Base-by-base conservation (phyloP, 192 early-diverging fungal genomes). In the Podila horticola region DNA sequence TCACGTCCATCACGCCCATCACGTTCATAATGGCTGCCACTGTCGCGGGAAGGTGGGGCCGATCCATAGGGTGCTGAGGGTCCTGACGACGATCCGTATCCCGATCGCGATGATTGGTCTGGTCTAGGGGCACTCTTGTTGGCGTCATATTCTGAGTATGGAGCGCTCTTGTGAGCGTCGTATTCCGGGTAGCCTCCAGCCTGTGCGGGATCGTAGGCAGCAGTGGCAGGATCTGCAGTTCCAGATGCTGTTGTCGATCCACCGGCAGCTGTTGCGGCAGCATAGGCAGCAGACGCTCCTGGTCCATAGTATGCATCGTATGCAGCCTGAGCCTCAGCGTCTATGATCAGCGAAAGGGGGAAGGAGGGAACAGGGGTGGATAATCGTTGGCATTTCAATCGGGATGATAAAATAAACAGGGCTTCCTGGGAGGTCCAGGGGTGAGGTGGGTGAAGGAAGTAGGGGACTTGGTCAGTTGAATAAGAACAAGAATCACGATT, bases 251-350 rank as follows among this genome's bases (percentile, higher is more conserved):
- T 4, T 12, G 20, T 26, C 6, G 52, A 55, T 60, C 29, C 50
- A 5, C 38, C 20, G 15, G 58, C 17, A 2, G 52, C 24, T 30
- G 65, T 19, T 19, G 65, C 41, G 30, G 58, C 64, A 22, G 74
- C 74, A 66, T 76, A 76, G 15, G 74, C 74, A 52, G 74, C 74
- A 8, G 71, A 81, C 0, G 77, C 77, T 58, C 77, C 77, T 30
- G 71, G 66, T n/a, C 77, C 77, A 31, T 81, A 73, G 41, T 81
- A 81, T 24, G 77, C 77, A 45, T 81, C 77, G 60, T 81, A 81
- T 51, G 77, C 77, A 28, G 77, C 77, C 36, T 76, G 74, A 20
- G 74, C 74, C 48, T 76, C 74, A 15, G 68, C 67, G 52, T 76
- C 74, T 76, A 70, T 36, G 34, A 36, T 64, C 41, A 17, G 20